Conservation (phyloP, 208 protist species). For the Vickermania spadyakhi region DNA sequence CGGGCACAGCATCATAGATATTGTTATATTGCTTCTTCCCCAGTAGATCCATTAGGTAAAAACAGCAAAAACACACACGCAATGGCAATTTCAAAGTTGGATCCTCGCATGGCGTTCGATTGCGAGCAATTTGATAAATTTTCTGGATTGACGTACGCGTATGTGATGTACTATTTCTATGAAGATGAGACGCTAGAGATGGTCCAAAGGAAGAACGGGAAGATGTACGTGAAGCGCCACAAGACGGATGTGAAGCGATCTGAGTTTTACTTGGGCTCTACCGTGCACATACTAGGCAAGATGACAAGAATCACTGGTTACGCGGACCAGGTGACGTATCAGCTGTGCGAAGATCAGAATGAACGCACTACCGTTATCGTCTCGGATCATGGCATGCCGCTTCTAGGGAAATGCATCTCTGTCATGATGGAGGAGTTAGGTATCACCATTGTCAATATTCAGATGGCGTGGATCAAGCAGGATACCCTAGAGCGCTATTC, state of each 20-base stretch:
- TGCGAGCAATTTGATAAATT: conserved; percentile 61
- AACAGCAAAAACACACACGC: too few species aligned
- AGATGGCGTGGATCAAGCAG: conserved; percentile 52
- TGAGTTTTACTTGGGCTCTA: conserved; percentile 47
- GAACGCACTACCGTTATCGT: conserved; percentile 61
- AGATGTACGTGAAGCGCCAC: conserved; percentile 56
- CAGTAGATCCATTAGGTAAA: too few species aligned
- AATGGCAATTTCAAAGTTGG: conserved; percentile 67
- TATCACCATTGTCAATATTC: conserved; percentile 46
- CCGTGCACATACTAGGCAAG: conserved; percentile 55
- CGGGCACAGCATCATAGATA: too few species aligned
- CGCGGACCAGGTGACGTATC: conserved; percentile 71
- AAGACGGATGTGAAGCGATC: conserved; percentile 24
- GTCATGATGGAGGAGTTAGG: conserved; percentile 77
- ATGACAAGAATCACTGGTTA: conserved; percentile 51
- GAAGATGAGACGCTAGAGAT: conserved; percentile 71
- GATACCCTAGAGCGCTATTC: conserved; percentile 20
- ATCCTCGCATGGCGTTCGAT: conserved; percentile 69
- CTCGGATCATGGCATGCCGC: conserved; percentile 33
- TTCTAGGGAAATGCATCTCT: conserved; percentile 53
- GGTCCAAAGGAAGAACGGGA: conserved; percentile 37
- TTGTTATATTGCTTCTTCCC: too few species aligned
- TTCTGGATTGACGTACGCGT: conserved; percentile 33
- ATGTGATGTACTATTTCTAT: conserved; percentile 65
- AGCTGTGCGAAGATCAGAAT: conserved; percentile 56